Base-by-base conservation (phyloP, 2,329 filamentous ascomycete genomes). In the Lasiodiplodia citricola region DNA sequence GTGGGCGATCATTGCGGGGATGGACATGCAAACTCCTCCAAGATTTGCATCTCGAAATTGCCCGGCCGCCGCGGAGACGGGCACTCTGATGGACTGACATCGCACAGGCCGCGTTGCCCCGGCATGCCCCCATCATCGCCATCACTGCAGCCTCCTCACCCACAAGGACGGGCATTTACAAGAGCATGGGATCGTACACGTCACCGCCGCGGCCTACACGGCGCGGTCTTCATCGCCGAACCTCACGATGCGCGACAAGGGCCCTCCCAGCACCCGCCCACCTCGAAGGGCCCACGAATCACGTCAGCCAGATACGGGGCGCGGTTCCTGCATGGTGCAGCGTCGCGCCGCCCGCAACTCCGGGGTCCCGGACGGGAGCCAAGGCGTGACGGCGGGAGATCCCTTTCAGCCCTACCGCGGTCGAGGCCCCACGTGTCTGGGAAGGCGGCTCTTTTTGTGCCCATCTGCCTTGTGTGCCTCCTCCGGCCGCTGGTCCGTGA, bases 1-100 rank as follows among this genome's bases (percentile, higher is more conserved):
- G 60, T 64, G 60, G 60, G 60, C 60, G 60, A 64, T 64, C 60
- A 64, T 64, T 64, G 60, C 60, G 60, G 60, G 60, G 60, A 31
- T 52, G 58, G 58, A 63, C 50, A 63, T 63, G 58, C 25, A 44
- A 50, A 50, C 60, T 23, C 23, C 60, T 38, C 38, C 60, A 21
- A 41, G 60, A 64, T 64, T 52, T 64, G 60, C 60, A 64, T 52
- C 60, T 52, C 44, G 18, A 63, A 44, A 50, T 52, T 25, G 35
- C 60, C 51, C 60, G 60, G 60, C 60, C 23, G 25, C 35, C 41
- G 58, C 58, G 60, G 60, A 51, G 44, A 64, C 31, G 60, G 60
- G 44, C 60, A 64, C 28, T 64, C n/a, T 64, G 60, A 38, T 52
- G 60, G 47, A 52, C 60, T 64, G 31, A 21, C 44, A 64, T 64